phyloP scores from a whole-genome alignment of 345 rosid species.

The Moringa oleifera region DNA sequence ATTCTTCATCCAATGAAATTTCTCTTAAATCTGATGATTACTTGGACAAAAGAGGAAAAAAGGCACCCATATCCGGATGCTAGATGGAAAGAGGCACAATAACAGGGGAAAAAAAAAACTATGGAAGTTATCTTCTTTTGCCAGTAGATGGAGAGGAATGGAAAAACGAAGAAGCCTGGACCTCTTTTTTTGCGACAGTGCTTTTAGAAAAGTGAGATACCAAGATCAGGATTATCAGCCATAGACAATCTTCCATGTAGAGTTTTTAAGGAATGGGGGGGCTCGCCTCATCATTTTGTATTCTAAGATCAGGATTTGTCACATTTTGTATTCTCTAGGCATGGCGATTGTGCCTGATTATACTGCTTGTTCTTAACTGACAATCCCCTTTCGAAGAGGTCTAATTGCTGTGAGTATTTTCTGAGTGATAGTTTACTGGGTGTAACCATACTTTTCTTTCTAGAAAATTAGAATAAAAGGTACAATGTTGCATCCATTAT shows the following conservation, averaged over 20 bases:
- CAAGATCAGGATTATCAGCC: not conserved
- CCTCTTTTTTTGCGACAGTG: not conserved
- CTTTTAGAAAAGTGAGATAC: not conserved
- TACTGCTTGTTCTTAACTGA: too few species aligned
- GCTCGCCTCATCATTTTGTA: too few species aligned
- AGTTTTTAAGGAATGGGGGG: not conserved
- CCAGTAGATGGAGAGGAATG: not conserved
- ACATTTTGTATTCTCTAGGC: too few species aligned
- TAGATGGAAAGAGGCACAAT: slow-evolving; percentile 20
- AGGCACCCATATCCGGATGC: slow-evolving; percentile 19
- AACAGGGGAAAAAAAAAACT: not conserved
- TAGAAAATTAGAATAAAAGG: too few species aligned
- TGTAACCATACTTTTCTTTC: too few species aligned
- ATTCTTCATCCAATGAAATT: slow-evolving; percentile 6
- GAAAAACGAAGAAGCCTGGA: not conserved
- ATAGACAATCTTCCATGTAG: too few species aligned
- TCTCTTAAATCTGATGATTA: slow-evolving; percentile 12
- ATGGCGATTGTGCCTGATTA: too few species aligned
- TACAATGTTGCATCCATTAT: too few species aligned
- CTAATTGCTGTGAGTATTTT: too few species aligned
- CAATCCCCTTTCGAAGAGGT: too few species aligned
- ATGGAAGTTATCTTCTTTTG: not conserved
- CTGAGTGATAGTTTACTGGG: too few species aligned
- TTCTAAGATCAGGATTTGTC: too few species aligned
- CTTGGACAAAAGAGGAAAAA: slow-evolving; percentile 22